Evolutionary conservation across 306 rosid genomes (phyloP), one percentile per base, ranked within the genome.

Genomic region (Cucurbita moschata): DNA sequence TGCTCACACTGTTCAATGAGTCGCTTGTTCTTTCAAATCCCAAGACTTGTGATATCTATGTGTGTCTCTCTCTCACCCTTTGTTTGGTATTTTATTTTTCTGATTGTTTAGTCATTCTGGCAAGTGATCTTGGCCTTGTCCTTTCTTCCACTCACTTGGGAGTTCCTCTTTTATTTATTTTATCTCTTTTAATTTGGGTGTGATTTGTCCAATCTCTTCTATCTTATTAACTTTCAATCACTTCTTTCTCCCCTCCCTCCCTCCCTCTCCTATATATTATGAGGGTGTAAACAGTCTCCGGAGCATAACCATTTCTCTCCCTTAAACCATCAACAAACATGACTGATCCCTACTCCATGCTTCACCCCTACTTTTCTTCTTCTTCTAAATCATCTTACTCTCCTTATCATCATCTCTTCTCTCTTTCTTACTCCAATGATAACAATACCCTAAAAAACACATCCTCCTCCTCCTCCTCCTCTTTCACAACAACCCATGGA

Each of bases 11-110:
- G 82, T 77, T 73, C 49, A 76, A 80, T 54, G 59, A 75, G 56
- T 70, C 67, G 67, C 59, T 83, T 77, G 75, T 80, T 82, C 88
- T 79, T 85, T 85, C 96, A 80, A 86, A 84, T 92, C 87, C 94
- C 90, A 81, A 89, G 86, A 79, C 55, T 71, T 75, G 67, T 71
- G 46, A 66, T 44, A 6, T 65, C 37, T 30, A 30, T 30, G 26
- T 26, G 26, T 26, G 2, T 35, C 66, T 79, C 71, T 70, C 65
- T 59, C 77, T 26, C 21, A 49, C 74, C 30, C 58, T 49, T 49
- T 69, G 58, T 68, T 68, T 21, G 42, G 13, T 40, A 0, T 11
- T 58, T 21, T 11, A 5, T 21, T 6, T 61, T 8, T 70, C 74
- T 70, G 60, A 70, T 70, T 70, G 47, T 70, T 70, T 69, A 69